These are phyloP conservation scores for Nyctanthes arbortristis DNA, from an alignment of 257 asterid genomes.

Conservation along the genomic window DNA sequence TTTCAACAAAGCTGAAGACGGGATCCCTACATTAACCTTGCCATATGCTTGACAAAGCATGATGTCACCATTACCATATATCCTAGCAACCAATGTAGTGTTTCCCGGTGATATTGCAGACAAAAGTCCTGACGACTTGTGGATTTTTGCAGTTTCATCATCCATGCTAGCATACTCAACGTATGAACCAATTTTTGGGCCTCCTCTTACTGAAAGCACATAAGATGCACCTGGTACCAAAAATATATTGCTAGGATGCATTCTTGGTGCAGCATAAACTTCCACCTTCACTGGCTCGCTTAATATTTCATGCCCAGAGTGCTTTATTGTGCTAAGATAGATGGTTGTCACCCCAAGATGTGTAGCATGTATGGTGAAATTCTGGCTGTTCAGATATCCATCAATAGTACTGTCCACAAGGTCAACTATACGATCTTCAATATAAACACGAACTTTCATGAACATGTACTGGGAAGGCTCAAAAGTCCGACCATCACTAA, in stretches of 20 bases:
- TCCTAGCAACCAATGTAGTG: slow-evolving; percentile 60
- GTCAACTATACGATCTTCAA: slow-evolving; percentile 64
- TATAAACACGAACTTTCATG: slow-evolving; percentile 65
- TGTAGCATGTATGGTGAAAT: slow-evolving; percentile 56
- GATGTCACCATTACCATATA: slow-evolving; percentile 57
- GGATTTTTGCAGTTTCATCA: slow-evolving; percentile 56
- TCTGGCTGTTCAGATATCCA: slow-evolving; percentile 46
- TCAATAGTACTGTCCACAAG: slow-evolving; percentile 44
- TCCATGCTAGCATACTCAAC: slow-evolving; percentile 59
- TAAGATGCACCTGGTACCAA: slow-evolving; percentile 91
- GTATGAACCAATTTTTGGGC: slow-evolving; percentile 67
- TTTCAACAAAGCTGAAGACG: slow-evolving; percentile 65
- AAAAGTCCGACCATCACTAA: slow-evolving; percentile 60
- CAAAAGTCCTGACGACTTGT: slow-evolving; percentile 56
- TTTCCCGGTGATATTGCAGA: slow-evolving; percentile 78
- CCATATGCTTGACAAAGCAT: slow-evolving; percentile 72
- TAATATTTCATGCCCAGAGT: slow-evolving; percentile 62
- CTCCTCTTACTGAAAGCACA: slow-evolving; percentile 71
- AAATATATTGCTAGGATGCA: slow-evolving; percentile 69
- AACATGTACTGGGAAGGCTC: slow-evolving; percentile 66
- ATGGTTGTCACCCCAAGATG: slow-evolving; percentile 72
- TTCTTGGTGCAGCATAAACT: slow-evolving; percentile 77
- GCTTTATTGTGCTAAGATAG: slow-evolving; percentile 67
- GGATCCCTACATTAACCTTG: slow-evolving; percentile 71
- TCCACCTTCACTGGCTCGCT: slow-evolving; percentile 73